Percentiles rank a stretch among this genome's conserved stretches.
These are phyloP conservation scores for Hyaloscypha bicolor DNA, from an alignment of 495 filamentous ascomycete genomes.

Conservation along the genomic window DNA sequence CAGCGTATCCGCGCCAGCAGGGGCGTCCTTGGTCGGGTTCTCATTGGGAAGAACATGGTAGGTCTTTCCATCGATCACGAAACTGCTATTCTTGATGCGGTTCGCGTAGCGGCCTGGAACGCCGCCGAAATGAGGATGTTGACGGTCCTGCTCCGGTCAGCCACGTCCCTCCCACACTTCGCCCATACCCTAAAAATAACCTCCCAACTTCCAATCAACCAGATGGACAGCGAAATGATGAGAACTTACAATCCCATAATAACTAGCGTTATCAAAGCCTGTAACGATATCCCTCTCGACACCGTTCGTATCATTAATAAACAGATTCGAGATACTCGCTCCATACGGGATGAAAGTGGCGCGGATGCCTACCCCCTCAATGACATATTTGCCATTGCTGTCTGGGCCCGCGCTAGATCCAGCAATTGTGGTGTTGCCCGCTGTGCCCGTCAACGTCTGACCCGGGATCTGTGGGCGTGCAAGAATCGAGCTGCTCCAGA, in stretches of 20 bases:
- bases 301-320: slow-evolving; percentile 72
- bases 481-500: neutral
- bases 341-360: slow-evolving; percentile 79
- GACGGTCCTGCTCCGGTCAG: slow-evolving; percentile 44
- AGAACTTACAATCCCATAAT: slow-evolving; percentile 53
- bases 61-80: slow-evolving; percentile 64
- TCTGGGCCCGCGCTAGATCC: slow-evolving; percentile 38
- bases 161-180: neutral
- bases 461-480: slow-evolving; percentile 24
- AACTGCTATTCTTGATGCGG: slow-evolving; percentile 84
- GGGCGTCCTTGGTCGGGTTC: slow-evolving; percentile 50
- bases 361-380: slow-evolving; percentile 70
- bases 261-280: slow-evolving; percentile 76
- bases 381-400: slow-evolving; percentile 65
- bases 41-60: slow-evolving; percentile 76
- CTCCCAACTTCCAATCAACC: too few relatives aligned
- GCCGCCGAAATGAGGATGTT: slow-evolving; percentile 75
- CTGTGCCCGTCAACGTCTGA: slow-evolving; percentile 26
- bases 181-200: too few relatives aligned
- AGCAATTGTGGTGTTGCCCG: slow-evolving; percentile 27
- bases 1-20: slow-evolving; percentile 64
- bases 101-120: slow-evolving; percentile 85
- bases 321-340: slow-evolving; percentile 72
- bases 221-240: too few relatives aligned
- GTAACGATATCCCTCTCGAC: slow-evolving; percentile 66